phyloP scores from a whole-genome alignment of 768 basidiomycete species.

The Mycena vulgaris region DNA sequence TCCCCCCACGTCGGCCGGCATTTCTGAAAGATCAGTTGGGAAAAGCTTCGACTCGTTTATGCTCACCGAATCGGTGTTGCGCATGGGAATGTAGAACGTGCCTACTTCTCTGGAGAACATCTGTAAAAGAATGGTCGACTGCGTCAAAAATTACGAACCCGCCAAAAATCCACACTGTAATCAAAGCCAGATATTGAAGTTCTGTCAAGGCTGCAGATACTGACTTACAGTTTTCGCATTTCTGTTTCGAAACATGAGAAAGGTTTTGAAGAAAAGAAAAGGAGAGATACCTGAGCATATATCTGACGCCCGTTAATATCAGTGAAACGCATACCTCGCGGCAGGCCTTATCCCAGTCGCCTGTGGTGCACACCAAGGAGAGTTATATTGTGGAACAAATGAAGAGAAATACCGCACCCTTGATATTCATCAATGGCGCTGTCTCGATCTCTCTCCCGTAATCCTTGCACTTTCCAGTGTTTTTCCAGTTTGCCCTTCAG shows the following conservation, averaged over 20 bases:
- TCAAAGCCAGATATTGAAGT: no score
- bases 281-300: no score
- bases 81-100: constrained; percentile 10
- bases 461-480: constrained; percentile 1
- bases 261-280: no score
- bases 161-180: constrained; percentile 5
- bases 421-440: not conserved
- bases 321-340: no score
- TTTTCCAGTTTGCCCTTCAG: constrained; percentile 4
- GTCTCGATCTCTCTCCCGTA: constrained; percentile 7
- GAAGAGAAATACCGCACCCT: not conserved
- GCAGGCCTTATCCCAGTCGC: no score
- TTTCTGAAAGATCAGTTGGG: not conserved
- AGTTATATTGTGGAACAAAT: no score
- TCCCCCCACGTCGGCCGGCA: constrained; percentile 4
- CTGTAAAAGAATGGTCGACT: not conserved
- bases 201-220: no score
- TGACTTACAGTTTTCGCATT: no score
- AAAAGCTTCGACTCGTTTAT: no score
- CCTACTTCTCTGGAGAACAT: constrained; percentile 2
- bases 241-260: no score
- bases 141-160: not conserved
- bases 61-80: not conserved
- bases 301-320: no score
- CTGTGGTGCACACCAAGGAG: no score